A percentile compares a stretch with the other conserved stretches of the same genome.
phyloP scores from a whole-genome alignment of 805 yeast genomes.

The Clavispora asparagi region DNA sequence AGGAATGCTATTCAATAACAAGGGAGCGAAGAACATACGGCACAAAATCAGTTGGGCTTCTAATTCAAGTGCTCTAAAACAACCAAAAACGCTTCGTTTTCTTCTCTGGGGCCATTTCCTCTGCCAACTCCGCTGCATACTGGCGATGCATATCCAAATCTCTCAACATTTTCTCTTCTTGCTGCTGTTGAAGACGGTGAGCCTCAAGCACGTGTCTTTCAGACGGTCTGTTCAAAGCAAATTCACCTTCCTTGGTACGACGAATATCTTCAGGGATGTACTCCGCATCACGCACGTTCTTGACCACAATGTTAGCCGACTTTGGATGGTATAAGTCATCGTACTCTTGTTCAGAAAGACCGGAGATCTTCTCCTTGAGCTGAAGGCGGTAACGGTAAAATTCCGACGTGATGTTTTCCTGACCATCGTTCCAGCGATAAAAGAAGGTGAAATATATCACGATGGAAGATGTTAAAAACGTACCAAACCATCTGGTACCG shows the following conservation, averaged over 20 bases:
- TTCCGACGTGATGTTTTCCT: slow-evolving; percentile 67
- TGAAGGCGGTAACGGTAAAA: slow-evolving; percentile 60
- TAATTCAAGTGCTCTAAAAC: slow-evolving; percentile 1
- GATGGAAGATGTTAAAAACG: slow-evolving; percentile 43
- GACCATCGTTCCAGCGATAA: slow-evolving; percentile 81
- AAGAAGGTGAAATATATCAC: slow-evolving; percentile 62
- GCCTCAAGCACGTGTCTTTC: slow-evolving; percentile 72
- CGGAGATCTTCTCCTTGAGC: slow-evolving; percentile 48
- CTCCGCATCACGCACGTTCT: slow-evolving; percentile 39
- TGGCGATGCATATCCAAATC: slow-evolving; percentile 26
- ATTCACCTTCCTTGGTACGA: slow-evolving; percentile 41
- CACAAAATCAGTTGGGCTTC: too few relatives aligned
- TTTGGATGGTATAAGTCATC: slow-evolving; percentile 54
- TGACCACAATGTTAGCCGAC: slow-evolving; percentile 34
- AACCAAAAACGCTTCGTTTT: slow-evolving; percentile 13
- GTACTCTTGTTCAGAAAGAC: slow-evolving; percentile 55
- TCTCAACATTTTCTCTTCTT: slow-evolving; percentile 48
- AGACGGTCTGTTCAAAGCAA: slow-evolving; percentile 61
- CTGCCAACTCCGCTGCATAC: slow-evolving; percentile 12
- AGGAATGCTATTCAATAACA: not conserved
- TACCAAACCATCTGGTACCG: slow-evolving; percentile 58
- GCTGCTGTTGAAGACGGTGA: slow-evolving; percentile 60
- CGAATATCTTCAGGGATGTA: slow-evolving; percentile 38
- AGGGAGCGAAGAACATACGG: too few relatives aligned
- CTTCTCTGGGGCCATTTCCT: slow-evolving; percentile 2